A percentile compares a stretch with the other conserved stretches of the same genome.
Evolutionary conservation across 2,329 filamentous ascomycete species (phyloP).

Genomic region (Spiromastix sp.): DNA sequence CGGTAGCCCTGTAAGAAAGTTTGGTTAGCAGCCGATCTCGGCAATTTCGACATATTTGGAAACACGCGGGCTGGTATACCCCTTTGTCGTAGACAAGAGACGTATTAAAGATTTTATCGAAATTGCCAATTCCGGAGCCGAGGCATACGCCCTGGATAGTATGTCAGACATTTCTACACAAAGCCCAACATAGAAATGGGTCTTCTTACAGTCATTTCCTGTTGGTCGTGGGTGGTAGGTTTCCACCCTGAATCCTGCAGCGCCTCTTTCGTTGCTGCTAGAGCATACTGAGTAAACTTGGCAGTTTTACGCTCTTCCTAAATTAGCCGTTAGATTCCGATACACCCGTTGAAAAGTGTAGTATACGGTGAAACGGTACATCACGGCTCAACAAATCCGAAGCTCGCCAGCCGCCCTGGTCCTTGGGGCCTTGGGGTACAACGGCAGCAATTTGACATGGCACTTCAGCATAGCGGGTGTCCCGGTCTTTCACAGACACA

Average conservation of each 20-base stretch:
- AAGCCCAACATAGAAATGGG: slow-evolving; percentile 4
- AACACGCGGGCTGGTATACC: slow-evolving; percentile 46
- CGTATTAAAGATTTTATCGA: slow-evolving; percentile 82
- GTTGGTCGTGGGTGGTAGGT: slow-evolving; percentile 48
- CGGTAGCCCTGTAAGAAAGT: slow-evolving; percentile 60
- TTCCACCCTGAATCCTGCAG: slow-evolving; percentile 72
- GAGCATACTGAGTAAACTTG: slow-evolving; percentile 82
- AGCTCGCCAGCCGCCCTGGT: slow-evolving; percentile 33
- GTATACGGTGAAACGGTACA: slow-evolving; percentile 22
- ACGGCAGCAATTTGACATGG: slow-evolving; percentile 79
- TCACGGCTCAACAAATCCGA: slow-evolving; percentile 35
- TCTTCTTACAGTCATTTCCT: slow-evolving; percentile 54
- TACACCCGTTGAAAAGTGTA: slow-evolving; percentile 17
- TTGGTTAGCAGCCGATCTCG: not conserved
- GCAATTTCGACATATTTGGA: not conserved
- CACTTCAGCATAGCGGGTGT: slow-evolving; percentile 56
- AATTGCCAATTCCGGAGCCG: slow-evolving; percentile 88
- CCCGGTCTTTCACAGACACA: slow-evolving; percentile 55
- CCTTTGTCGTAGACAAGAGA: slow-evolving; percentile 64
- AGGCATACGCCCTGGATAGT: slow-evolving; percentile 66
- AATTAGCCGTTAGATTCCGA: slow-evolving; percentile 10
- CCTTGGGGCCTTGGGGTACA: slow-evolving; percentile 52
- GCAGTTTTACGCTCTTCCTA: slow-evolving; percentile 71
- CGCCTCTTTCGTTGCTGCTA: slow-evolving; percentile 79
- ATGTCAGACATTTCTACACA: not conserved